Percentiles rank a stretch among this genome's conserved stretches.
Evolutionary conservation across 2,329 filamentous ascomycete genomes (phyloP).

Genomic region (Metarhizium anisopliae): DNA sequence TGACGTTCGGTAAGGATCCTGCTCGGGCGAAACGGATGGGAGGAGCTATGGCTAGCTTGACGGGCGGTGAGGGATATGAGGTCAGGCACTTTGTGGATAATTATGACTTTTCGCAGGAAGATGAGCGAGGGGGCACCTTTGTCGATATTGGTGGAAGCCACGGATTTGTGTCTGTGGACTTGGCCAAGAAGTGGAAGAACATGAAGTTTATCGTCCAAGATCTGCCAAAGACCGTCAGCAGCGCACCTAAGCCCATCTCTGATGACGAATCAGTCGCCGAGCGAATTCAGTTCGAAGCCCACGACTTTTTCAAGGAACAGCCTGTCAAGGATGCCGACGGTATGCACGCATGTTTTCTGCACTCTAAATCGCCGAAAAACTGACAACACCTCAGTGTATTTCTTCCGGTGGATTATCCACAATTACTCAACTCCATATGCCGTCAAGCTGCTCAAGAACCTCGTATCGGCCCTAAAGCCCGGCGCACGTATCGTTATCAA

Average conservation of each 20-base stretch:
- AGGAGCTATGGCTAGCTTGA: constrained; percentile 44
- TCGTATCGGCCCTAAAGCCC: constrained; percentile 46
- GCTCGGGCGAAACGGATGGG: constrained; percentile 42
- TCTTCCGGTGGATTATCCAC: constrained; percentile 52
- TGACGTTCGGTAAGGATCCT: constrained; percentile 39
- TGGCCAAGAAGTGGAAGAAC: constrained; percentile 40
- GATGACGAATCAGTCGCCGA: constrained; percentile 27
- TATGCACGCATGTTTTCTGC: constrained; percentile 13
- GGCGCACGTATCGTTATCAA: constrained; percentile 40
- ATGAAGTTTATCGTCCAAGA: constrained; percentile 50
- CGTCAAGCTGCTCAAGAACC: constrained; percentile 36
- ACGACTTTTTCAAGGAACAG: constrained; percentile 52
- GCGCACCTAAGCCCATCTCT: constrained; percentile 33
- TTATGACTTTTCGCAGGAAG: constrained; percentile 42
- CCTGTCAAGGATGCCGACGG: constrained; percentile 42
- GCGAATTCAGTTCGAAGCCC: constrained; percentile 34
- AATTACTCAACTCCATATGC: constrained; percentile 50
- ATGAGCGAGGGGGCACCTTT: constrained; percentile 35
- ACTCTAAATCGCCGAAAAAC: neutral
- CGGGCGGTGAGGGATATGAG: constrained; percentile 47
- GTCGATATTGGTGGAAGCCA: constrained; percentile 52
- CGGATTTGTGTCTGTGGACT: constrained; percentile 46
- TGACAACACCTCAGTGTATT: constrained; percentile 33
- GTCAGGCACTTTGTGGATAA: constrained; percentile 41
- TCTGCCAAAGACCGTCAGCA: constrained; percentile 36